Percentiles rank a stretch among this genome's conserved stretches.
Conservation (phyloP, 805 yeast genomes). For the Schwanniomyces sp. region DNA sequence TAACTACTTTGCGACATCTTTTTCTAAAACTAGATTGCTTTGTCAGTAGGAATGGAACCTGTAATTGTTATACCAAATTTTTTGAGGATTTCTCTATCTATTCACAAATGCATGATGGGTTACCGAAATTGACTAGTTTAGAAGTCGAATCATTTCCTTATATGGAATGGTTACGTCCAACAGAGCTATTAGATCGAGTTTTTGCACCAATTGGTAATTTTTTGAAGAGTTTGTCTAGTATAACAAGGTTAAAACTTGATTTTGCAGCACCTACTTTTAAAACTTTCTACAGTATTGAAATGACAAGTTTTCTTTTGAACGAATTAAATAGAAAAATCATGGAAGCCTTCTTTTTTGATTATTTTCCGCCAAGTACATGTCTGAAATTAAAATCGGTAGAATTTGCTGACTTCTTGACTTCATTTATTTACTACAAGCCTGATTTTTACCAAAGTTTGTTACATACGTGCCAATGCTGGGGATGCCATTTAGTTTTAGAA, state of each 20-base stretch:
- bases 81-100: conserved; percentile 23
- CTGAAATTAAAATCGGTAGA: conserved; percentile 22
- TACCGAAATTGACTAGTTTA: conserved; percentile 29
- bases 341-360: conserved; percentile 34
- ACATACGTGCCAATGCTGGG: conserved; percentile 37
- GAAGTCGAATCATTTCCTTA: conserved; percentile 32
- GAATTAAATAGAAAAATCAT: conserved; percentile 32
- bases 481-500: conserved; percentile 29
- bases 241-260: conserved; percentile 26
- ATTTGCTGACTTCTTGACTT: conserved; percentile 34
- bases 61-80: conserved; percentile 28
- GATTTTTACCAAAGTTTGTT: conserved; percentile 31
- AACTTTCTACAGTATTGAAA: conserved; percentile 31
- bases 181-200: conserved; percentile 27
- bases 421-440: conserved; percentile 37
- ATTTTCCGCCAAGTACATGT: conserved; percentile 12
- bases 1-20: conserved; percentile 18
- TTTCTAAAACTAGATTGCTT: conserved; percentile 31
- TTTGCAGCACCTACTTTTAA: conserved; percentile 36
- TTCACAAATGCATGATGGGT: conserved; percentile 20
- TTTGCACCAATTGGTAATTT: conserved; percentile 32
- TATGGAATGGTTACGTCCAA: conserved; percentile 35
- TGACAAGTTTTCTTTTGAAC: conserved; percentile 29
- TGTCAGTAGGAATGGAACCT: conserved; percentile 20
- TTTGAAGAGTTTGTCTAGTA: conserved; percentile 20